phyloP scores from a whole-genome alignment of 1,139 yeast species.

The Protomyces inundatus region DNA sequence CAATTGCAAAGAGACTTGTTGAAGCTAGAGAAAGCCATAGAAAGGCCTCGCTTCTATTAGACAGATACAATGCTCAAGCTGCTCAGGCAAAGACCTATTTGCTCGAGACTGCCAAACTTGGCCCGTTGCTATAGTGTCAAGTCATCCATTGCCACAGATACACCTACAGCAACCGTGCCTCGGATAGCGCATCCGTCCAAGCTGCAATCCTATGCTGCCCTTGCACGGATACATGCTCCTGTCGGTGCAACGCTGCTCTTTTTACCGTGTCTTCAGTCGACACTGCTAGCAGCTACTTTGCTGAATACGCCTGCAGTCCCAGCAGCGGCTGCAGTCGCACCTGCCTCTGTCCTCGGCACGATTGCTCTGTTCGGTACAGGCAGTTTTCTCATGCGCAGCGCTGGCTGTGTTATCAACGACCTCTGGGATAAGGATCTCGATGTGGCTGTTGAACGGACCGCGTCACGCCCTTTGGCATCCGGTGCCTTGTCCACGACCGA shows the following conservation, averaged over 20 bases:
- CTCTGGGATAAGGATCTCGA: conserved; percentile 78
- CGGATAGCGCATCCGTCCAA: neutral
- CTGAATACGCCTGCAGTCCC: conserved; percentile 47
- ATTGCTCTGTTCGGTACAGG: conserved; percentile 68
- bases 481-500: conserved; percentile 68
- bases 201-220: conserved; percentile 31
- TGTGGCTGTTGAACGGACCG: conserved; percentile 76
- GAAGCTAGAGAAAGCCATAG: no score
- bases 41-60: no score
- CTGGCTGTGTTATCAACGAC: conserved; percentile 95
- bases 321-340: conserved; percentile 42
- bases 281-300: conserved; percentile 77
- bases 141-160: no score
- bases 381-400: conserved; percentile 89
- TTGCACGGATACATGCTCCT: conserved; percentile 88
- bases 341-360: conserved; percentile 49
- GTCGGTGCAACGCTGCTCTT: conserved; percentile 81
- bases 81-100: neutral
- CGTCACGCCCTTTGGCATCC: conserved; percentile 84
- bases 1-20: no score
- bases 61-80: neutral
- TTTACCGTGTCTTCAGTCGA: conserved; percentile 76
- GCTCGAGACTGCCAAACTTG: no score
- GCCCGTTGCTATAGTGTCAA: no score
- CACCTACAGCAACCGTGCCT: neutral